phyloP scores from a whole-genome alignment of 75 land plant genomes.

The Pinus albicaulis region DNA sequence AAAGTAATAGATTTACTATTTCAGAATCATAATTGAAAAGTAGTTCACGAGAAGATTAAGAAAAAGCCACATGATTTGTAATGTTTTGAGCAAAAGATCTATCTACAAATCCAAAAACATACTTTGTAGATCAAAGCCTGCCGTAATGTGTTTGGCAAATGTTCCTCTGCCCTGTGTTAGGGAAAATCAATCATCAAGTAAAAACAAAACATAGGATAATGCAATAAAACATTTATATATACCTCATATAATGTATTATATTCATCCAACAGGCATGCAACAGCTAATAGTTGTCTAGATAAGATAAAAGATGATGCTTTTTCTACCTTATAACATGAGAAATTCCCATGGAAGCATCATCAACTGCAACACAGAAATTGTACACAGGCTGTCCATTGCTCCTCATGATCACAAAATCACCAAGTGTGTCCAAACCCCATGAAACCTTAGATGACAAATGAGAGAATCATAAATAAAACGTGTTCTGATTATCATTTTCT shows the following conservation, averaged over 20 bases:
- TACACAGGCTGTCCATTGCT: constrained; percentile 99
- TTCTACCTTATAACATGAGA: constrained; percentile 91
- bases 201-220: not conserved
- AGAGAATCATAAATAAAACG: not conserved
- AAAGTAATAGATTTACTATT: not conserved
- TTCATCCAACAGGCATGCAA: not conserved
- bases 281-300: not conserved
- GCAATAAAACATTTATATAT: not conserved
- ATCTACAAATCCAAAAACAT: not conserved
- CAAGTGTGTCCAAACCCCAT: constrained; percentile 88
- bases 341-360: constrained; percentile 95
- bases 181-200: constrained; percentile 6
- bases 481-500: constrained; percentile 5
- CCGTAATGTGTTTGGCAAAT: constrained; percentile 88
- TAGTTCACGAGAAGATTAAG: constrained; percentile 11
- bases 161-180: constrained; percentile 90
- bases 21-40: constrained; percentile 3
- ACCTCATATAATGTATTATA: constrained; percentile 1
- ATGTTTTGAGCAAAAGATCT: not conserved
- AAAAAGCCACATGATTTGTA: not conserved
- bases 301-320: not conserved
- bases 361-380: constrained; percentile 98
- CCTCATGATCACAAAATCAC: constrained; percentile 93
- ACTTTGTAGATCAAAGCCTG: constrained; percentile 93
- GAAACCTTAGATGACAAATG: constrained; percentile 60